These are phyloP conservation scores for Cystobasidium slooffiae DNA, from an alignment of 1,284 basidiomycete species.

Conservation along the genomic window DNA sequence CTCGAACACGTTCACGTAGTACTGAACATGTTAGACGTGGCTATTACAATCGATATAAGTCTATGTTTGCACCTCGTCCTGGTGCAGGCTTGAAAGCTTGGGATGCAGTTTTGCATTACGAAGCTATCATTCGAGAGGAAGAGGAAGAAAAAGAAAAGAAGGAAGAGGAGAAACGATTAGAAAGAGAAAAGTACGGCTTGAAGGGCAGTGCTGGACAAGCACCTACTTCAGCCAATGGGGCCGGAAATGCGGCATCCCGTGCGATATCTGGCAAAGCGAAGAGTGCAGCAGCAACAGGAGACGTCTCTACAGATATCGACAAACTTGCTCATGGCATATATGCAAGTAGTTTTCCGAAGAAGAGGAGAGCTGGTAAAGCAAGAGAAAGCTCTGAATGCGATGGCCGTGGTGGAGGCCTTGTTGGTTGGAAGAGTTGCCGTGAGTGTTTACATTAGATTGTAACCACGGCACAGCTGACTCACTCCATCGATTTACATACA, in stretches of 20 bases:
- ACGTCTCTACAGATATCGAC: slow-evolving; percentile 21
- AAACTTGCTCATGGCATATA: slow-evolving; percentile 28
- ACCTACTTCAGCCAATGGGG: neutral
- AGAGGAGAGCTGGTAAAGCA: slow-evolving; percentile 37
- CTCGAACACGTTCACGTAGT: slow-evolving; percentile 16
- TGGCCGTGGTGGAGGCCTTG: slow-evolving; percentile 37
- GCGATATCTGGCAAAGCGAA: neutral
- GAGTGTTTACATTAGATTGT: neutral
- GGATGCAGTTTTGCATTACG: slow-evolving; percentile 43
- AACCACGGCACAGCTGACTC: neutral
- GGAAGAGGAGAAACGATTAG: slow-evolving; percentile 39
- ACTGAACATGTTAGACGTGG: neutral
- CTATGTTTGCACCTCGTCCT: slow-evolving; percentile 39
- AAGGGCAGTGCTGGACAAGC: slow-evolving; percentile 18
- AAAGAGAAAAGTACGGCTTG: slow-evolving; percentile 41
- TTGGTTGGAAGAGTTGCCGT: slow-evolving; percentile 44
- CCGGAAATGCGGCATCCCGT: neutral
- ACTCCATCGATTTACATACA: neutral
- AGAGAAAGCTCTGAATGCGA: slow-evolving; percentile 41
- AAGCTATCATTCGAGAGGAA: slow-evolving; percentile 42
- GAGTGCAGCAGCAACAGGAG: neutral
- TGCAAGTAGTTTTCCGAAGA: slow-evolving; percentile 13
- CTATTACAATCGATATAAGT: slow-evolving; percentile 10
- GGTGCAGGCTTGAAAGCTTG: slow-evolving; percentile 41
- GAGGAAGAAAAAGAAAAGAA: slow-evolving; percentile 43